Base-by-base conservation (phyloP, 2,329 filamentous ascomycete genomes). In the Reticulascus tulasneorum region DNA sequence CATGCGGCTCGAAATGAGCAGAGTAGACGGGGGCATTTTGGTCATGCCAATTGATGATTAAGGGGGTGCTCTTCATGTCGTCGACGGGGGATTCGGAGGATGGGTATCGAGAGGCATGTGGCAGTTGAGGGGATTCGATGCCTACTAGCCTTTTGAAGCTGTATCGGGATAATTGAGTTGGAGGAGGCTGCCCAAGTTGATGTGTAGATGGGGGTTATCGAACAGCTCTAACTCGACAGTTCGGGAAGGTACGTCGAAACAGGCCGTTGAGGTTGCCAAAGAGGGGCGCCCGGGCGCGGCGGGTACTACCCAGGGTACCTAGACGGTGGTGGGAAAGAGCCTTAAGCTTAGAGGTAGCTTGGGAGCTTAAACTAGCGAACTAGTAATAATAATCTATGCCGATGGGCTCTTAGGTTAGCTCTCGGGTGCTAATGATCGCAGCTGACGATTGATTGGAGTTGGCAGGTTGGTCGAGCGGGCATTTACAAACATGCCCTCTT, bases 41-140 rank as follows among this genome's bases (percentile, higher is more conserved):
- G 63, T 96, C 87, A 66, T 98, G 94, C 93, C 93, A 98, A 72
- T 94, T 88, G 67, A 98, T 91, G 59, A 97, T 91, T 51, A 98
- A 77, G 52, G 93, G 91, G 56, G 88, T 84, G 58, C 89, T 90
- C 77, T 94, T 97, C 93, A 98, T 98, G 59, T 63, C 71, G 63
- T 56, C 55, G 51, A 50, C n/a, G 31, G 30, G n/a, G 15, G 22
- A 52, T 53, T 30, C 35, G 38, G 40, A 35, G 38, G 36, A 38
- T 18, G 33, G 43, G 31, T 42, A 45, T 51, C 47, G 28, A 38
- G 39, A 31, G 33, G 39, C 33, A 37, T 21, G 29, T 34, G 19
- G 25, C 20, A 31, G 27, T 32, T 36, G 32, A 33, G 36, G 39
- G 24, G 31, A 24, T 29, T 29, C 18, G n/a, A n/a, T n/a, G n/a